Percentiles rank a stretch among this genome's conserved stretches.
Evolutionary conservation across 495 filamentous ascomycete species (phyloP).

Genomic region (Trichoderma virens): DNA sequence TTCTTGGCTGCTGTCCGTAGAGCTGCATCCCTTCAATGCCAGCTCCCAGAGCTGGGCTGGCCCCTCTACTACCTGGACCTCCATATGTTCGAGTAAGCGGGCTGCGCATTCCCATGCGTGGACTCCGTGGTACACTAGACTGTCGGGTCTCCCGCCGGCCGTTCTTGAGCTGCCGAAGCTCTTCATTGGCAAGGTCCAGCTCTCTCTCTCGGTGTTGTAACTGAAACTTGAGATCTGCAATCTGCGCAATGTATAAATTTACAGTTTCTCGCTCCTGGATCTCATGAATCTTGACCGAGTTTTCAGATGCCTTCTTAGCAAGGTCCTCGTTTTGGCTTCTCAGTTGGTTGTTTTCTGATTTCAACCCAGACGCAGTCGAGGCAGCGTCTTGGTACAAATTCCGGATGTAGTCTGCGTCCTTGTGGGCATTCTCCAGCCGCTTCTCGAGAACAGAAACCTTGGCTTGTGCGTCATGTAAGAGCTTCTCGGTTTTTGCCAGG

Average conservation of each 20-base stretch:
- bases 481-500: slow-evolving; percentile 27
- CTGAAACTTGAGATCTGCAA: slow-evolving; percentile 49
- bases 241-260: slow-evolving; percentile 20
- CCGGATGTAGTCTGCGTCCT: slow-evolving; percentile 52
- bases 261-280: slow-evolving; percentile 37
- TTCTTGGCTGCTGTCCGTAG: slow-evolving; percentile 16
- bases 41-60: slow-evolving; percentile 32
- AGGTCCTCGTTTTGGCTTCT: slow-evolving; percentile 39
- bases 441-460: slow-evolving; percentile 27
- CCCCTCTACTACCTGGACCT: slow-evolving; percentile 35
- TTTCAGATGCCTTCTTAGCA: slow-evolving; percentile 41
- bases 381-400: slow-evolving; percentile 58
- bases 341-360: slow-evolving; percentile 44
- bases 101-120: slow-evolving; percentile 35
- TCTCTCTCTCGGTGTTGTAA: slow-evolving; percentile 54
- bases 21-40: slow-evolving; percentile 19
- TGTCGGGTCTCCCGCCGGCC: slow-evolving; percentile 43
- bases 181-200: slow-evolving; percentile 30
- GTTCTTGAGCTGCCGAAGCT: slow-evolving; percentile 34
- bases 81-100: slow-evolving; percentile 22
- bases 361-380: slow-evolving; percentile 41
- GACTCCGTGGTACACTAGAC: slow-evolving; percentile 41
- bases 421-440: slow-evolving; percentile 28
- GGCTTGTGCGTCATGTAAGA: slow-evolving; percentile 28
- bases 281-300: slow-evolving; percentile 43